Evolutionary conservation across 352 stramenopile genomes (phyloP).

Genomic region (Pythium insidiosum): DNA sequence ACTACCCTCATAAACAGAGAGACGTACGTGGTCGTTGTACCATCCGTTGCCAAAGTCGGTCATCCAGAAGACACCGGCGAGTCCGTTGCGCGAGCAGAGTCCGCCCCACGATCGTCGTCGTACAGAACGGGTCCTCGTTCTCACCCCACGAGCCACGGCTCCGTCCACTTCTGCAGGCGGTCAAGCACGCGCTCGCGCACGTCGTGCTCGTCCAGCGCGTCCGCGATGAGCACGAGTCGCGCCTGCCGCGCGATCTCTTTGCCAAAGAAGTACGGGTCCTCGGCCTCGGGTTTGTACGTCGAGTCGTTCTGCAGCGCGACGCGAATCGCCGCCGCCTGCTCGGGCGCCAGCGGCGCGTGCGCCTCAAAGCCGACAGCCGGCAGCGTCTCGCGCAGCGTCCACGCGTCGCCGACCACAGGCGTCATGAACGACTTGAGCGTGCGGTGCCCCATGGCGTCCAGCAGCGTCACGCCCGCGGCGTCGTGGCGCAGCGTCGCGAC

Average conservation of each 20-base stretch:
- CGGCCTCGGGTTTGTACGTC: constrained; percentile 48
- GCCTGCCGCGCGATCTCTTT: constrained; percentile 80
- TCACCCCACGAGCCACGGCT: constrained; percentile 71
- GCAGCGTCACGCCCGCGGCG: too few species aligned
- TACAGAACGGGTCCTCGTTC: constrained; percentile 88
- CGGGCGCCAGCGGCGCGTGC: constrained; percentile 7
- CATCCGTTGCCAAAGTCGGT: constrained; percentile 92
- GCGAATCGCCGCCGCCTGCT: constrained; percentile 38
- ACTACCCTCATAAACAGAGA: too few species aligned
- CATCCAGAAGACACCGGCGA: constrained; percentile 86
- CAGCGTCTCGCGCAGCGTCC: constrained; percentile 53
- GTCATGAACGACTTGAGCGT: constrained; percentile 82
- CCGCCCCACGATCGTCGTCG: constrained; percentile 88
- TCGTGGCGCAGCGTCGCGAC: constrained; percentile 28
- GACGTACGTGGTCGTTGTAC: constrained; percentile 86
- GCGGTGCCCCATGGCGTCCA: constrained; percentile 48
- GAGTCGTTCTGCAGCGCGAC: constrained; percentile 52
- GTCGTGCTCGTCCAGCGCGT: constrained; percentile 37
- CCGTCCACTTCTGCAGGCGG: constrained; percentile 58
- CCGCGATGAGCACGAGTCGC: constrained; percentile 71
- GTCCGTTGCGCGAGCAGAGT: constrained; percentile 85
- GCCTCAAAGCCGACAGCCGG: constrained; percentile 32
- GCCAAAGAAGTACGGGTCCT: constrained; percentile 82
- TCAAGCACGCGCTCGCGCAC: constrained; percentile 50
- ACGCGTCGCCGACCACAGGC: constrained; percentile 49